Evolutionary conservation across 106 monocot genomes (phyloP).

Genomic region (Apostasia ramifera): DNA sequence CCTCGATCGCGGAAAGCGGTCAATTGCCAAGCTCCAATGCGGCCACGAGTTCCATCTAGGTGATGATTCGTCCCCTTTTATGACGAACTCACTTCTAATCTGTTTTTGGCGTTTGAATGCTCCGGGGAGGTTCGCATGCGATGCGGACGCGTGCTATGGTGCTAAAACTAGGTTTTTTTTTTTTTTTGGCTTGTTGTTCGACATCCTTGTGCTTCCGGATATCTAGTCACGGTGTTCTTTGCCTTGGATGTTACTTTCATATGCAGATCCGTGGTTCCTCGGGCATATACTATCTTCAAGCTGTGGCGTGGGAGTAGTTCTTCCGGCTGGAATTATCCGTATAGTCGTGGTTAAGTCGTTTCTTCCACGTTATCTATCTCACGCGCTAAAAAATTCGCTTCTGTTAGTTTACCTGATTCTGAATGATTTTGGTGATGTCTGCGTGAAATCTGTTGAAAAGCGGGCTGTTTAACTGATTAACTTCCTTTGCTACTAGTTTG

Average conservation of each 20-base stretch:
- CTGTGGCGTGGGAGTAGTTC: too few relatives aligned
- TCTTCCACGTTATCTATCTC: too few relatives aligned
- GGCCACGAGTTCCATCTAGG: slow-evolving; percentile 64
- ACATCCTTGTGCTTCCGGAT: neutral
- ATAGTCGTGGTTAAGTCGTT: too few relatives aligned
- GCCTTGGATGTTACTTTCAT: neutral
- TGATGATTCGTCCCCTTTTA: slow-evolving; percentile 2
- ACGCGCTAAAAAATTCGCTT: too few relatives aligned
- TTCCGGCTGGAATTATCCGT: too few relatives aligned
- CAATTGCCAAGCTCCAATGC: slow-evolving; percentile 55
- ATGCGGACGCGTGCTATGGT: neutral
- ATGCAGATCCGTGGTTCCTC: neutral
- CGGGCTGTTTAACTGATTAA: too few relatives aligned
- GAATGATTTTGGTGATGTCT: too few relatives aligned
- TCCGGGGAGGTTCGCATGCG: neutral
- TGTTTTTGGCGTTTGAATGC: neutral
- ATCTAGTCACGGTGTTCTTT: neutral
- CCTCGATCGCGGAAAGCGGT: slow-evolving; percentile 24
- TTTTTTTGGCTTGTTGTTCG: neutral
- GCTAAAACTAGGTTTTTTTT: neutral
- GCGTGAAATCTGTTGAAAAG: too few relatives aligned
- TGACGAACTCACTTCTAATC: neutral
- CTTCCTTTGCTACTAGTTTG: too few relatives aligned
- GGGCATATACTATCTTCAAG: too few relatives aligned
- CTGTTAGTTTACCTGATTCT: too few relatives aligned